Base-by-base conservation (phyloP, 83 land plant species). In the Thuja plicata region DNA sequence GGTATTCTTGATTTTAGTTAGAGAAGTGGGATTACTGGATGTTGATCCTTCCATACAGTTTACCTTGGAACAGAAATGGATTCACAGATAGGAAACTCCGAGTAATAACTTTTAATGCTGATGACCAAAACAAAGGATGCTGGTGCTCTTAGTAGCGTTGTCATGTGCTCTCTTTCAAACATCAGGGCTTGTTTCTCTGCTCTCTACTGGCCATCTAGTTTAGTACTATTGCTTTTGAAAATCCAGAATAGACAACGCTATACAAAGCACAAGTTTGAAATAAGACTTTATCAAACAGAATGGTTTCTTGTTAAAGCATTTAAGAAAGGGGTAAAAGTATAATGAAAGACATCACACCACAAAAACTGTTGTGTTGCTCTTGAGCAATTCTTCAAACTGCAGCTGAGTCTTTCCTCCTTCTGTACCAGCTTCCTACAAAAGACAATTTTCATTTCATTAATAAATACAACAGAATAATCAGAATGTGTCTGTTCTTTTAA, bases 351-450 rank as follows among this genome's bases (percentile, higher is more conserved):
- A n/a, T 87, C 94, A 91, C 89, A 96, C 99, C 94, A 99, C 98
- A 93, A 94, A 99, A 55, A 96, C 92, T 13, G 96, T 91, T 30
- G 95, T 95, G 87, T 95, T 99, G 90, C 95, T 95, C 92, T 97
- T 99, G 84, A 99, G 92, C 84, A 99, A 88, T 62, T 99, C 99
- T 89, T 99, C 99, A 92, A 96, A 99, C 89, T 97, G 99, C 91
- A 95, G 66, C 87, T 94, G 98, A 30, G 94, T 94, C 87, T 94
- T 99, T 38, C 98, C 99, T 82, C 96, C 97, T 86, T 95, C 99
- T 15, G 93, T 91, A 82, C 98, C 95, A 89, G 99, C 97, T 97
- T 99, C 99, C 99, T 99, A 93, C 76, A 88, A 40, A 62, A 46
- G 81, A 30, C 34, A 79, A 79, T 60, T 27, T 87, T 62, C 41